phyloP scores from a whole-genome alignment of 1,139 yeast species.

The Meyerozyma elateridarum region DNA sequence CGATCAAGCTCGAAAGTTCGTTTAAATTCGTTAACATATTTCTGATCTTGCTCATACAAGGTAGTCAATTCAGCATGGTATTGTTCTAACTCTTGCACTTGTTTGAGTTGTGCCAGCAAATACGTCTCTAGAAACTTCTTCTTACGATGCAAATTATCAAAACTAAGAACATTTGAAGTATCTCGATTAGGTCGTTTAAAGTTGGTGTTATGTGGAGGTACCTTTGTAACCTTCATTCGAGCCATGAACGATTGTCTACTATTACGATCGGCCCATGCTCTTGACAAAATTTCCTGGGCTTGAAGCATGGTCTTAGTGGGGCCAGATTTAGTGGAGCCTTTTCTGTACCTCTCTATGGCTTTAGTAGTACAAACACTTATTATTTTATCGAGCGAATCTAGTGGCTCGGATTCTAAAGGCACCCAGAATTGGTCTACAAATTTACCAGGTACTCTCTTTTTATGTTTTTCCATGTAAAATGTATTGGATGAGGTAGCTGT shows the following conservation, averaged over 20 bases:
- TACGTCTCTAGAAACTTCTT: slow-evolving; percentile 34
- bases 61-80: slow-evolving; percentile 21
- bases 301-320: slow-evolving; percentile 18
- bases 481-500: too few species aligned
- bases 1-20: not conserved
- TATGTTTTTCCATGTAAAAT: slow-evolving; percentile 16
- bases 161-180: slow-evolving; percentile 22
- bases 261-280: slow-evolving; percentile 27
- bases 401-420: slow-evolving; percentile 19
- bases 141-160: slow-evolving; percentile 27
- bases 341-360: slow-evolving; percentile 25
- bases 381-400: slow-evolving; percentile 24
- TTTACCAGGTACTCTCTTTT: slow-evolving; percentile 24
- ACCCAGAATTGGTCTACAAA: slow-evolving; percentile 35
- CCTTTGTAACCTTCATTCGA: slow-evolving; percentile 27
- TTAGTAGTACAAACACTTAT: slow-evolving; percentile 27
- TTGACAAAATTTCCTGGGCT: slow-evolving; percentile 25
- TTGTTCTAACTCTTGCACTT: slow-evolving; percentile 29
- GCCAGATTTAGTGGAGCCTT: slow-evolving; percentile 8
- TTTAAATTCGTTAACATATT: slow-evolving; percentile 24
- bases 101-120: slow-evolving; percentile 39
- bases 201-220: slow-evolving; percentile 27
- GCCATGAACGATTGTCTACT: slow-evolving; percentile 27
- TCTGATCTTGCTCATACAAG: slow-evolving; percentile 27
- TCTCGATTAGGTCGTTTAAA: slow-evolving; percentile 15